Base-by-base conservation (phyloP, 257 asterid species). In the Jacaranda mimosifolia region DNA sequence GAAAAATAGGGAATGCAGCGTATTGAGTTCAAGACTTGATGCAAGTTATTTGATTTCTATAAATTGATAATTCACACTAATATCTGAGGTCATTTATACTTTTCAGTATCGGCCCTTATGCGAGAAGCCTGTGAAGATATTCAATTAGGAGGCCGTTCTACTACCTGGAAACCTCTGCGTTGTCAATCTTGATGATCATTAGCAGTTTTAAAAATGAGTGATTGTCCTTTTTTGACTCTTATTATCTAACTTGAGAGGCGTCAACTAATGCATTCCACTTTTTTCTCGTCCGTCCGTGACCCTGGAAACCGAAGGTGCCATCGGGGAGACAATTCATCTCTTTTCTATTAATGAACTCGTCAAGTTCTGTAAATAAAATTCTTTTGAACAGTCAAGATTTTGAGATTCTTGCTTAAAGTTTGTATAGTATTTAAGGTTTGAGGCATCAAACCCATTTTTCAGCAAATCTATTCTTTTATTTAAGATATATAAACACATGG, bases 71-170 rank as follows among this genome's bases (percentile, higher is more conserved):
- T 26, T 26, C 32, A 26, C 32, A 26, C 32, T 26, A 26, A 26
- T 26, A 26, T 26, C 32, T 0, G 32, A 38, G 3, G 17, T 38
- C 49, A 63, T 10, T 32, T 42, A 17, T 17, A 11, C 15, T 17
- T 58, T 43, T 36, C 77, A 73, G 69, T n/a, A 59, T 18, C 69
- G 69, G 6, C 46, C 53, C 17, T 58, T 36, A 42, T 59, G 12
- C 39, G 69, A 73, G 69, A 73, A 59, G 60, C 69, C 70, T 7
- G 58, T 73, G 40, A 73, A 45, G 66, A 73, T 73, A 59, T 59
- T 18, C 45, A 73, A 59, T 43, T 73, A 73, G 19, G 63, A 65
- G 43, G 49, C 49, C 51, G 14, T 59, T 26, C 32, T 26, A 26
- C 32, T 2, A 26, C 32, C 2, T 26, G 32, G 46, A 43, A 46